phyloP scores from a whole-genome alignment of 768 basidiomycete species.

The Lentinula aciculospora region DNA sequence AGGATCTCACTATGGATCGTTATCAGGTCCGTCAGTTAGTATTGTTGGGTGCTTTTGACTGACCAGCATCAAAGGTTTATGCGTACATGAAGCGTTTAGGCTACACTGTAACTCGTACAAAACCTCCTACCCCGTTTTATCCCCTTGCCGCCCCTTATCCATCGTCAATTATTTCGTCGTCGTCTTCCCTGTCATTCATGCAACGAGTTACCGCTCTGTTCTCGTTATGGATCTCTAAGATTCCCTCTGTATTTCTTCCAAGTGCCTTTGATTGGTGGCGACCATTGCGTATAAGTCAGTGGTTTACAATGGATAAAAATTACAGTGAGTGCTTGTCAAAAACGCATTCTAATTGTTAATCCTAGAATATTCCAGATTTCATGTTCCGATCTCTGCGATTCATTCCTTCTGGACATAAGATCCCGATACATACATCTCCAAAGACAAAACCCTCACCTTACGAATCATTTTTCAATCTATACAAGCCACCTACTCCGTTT shows the following conservation, averaged over 20 bases:
- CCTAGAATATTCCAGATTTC: conserved; percentile 37
- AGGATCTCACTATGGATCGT: conserved; percentile 74
- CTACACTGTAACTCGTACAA: conserved; percentile 79
- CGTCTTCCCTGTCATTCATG: conserved; percentile 23
- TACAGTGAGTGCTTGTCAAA: conserved; percentile 35
- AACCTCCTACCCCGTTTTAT: conserved; percentile 51
- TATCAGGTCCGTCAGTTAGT: conserved; percentile 62
- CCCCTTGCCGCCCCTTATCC: conserved; percentile 36
- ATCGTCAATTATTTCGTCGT: conserved; percentile 7
- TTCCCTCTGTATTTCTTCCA: conserved; percentile 22
- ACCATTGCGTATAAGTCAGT: conserved; percentile 43
- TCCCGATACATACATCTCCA: conserved; percentile 34
- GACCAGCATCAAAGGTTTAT: conserved; percentile 60
- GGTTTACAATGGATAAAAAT: conserved; percentile 45
- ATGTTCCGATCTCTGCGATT: conserved; percentile 69
- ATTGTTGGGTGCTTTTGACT: neutral
- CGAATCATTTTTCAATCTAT: conserved; percentile 81
- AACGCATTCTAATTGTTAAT: conserved; percentile 4
- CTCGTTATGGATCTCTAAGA: conserved; percentile 24
- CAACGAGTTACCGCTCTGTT: conserved; percentile 28
- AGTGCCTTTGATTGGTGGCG: conserved; percentile 59
- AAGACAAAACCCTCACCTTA: conserved; percentile 49
- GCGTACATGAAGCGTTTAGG: conserved; percentile 90
- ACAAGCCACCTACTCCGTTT: conserved; percentile 86
- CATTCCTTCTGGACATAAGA: conserved; percentile 58